Evolutionary conservation across 805 yeast genomes (phyloP), one percentile per base, ranked within the genome.

Genomic region (Schizosaccharomyces japonicus): DNA sequence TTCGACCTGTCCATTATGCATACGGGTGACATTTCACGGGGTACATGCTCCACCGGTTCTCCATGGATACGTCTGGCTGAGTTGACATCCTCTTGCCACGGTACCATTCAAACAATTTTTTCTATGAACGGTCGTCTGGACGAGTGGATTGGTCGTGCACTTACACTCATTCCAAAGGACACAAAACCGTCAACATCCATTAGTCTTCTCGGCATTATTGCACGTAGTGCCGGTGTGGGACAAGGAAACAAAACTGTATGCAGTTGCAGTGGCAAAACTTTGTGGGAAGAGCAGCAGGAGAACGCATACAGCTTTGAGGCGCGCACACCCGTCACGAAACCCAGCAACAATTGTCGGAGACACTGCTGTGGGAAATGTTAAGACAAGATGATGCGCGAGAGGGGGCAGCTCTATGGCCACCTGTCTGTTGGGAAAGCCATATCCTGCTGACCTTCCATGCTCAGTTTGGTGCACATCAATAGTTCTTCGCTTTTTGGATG

Each of bases 231-330:
- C 1, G 98, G 98, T 13, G 80, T 76, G 25, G 90, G 96, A 95
- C 94, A 87, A 58, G 90, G 90, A 62, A 81, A 79, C 54, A 87
- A 87, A 63, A 76, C 76, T 50, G 93, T 87, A 2, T 87, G 98
- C 62, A 77, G 87, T 30, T 90, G 96, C 61, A 76, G 87, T 13
- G 98, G 98, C 15, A 83, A 84, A 67, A 81, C 94, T 0, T 74
- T 87, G 25, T 87, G 98, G 96, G 84, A 90, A 59, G 98, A 87
- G 61, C 69, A 95, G n/a, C n/a, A n/a, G n/a, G n/a, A n/a, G n/a
- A n/a, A n/a, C n/a, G n/a, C n/a, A n/a, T n/a, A n/a, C n/a, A n/a
- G n/a, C n/a, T n/a, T n/a, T n/a, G n/a, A n/a, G n/a, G n/a, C n/a
- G n/a, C n/a, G n/a, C n/a, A n/a, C n/a, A n/a, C n/a, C n/a, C n/a